Evolutionary conservation across 495 filamentous ascomycete species (phyloP).

Genomic region (Penicillium simplicissimum): DNA sequence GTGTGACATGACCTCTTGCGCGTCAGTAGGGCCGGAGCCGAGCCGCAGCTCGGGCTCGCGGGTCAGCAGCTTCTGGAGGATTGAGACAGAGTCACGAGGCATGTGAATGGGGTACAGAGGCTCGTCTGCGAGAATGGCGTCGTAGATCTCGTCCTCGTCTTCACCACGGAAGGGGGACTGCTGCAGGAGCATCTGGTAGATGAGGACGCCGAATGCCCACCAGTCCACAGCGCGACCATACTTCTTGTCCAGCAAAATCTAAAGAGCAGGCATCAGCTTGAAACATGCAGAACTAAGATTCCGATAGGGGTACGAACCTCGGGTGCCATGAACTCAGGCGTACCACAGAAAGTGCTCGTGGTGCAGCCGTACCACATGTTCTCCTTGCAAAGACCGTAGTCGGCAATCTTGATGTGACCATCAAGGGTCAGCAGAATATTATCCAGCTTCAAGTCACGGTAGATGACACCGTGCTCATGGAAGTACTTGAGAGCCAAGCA

Average conservation of each 20-base stretch:
- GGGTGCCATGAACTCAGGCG: constrained; percentile 98
- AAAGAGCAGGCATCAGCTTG: constrained; percentile 17
- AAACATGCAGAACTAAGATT: neutral
- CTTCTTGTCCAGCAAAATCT: constrained; percentile 98
- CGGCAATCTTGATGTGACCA: constrained; percentile 97
- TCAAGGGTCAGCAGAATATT: constrained; percentile 96
- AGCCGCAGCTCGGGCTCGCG: constrained; percentile 91
- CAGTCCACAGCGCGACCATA: constrained; percentile 99
- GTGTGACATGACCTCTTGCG: constrained; percentile 98
- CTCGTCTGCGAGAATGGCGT: constrained; percentile 97
- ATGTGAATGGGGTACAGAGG: constrained; percentile 98
- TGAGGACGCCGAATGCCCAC: constrained; percentile 99
- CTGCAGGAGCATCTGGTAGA: constrained; percentile 99
- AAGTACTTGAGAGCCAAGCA: constrained; percentile 98
- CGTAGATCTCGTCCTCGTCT: constrained; percentile 99
- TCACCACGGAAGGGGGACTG: constrained; percentile 99
- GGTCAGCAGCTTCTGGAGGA: constrained; percentile 95
- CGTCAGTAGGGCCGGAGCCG: constrained; percentile 93
- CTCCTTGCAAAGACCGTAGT: constrained; percentile 99
- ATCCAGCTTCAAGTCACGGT: constrained; percentile 98
- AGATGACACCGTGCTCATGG: constrained; percentile 99
- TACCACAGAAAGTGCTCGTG: constrained; percentile 98
- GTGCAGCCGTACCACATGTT: constrained; percentile 99
- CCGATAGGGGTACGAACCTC: constrained; percentile 61
- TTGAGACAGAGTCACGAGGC: constrained; percentile 96